Evolutionary conservation across 441 rosid genomes (phyloP), one percentile per base, ranked within the genome.

Genomic region (Geranium incanum): DNA sequence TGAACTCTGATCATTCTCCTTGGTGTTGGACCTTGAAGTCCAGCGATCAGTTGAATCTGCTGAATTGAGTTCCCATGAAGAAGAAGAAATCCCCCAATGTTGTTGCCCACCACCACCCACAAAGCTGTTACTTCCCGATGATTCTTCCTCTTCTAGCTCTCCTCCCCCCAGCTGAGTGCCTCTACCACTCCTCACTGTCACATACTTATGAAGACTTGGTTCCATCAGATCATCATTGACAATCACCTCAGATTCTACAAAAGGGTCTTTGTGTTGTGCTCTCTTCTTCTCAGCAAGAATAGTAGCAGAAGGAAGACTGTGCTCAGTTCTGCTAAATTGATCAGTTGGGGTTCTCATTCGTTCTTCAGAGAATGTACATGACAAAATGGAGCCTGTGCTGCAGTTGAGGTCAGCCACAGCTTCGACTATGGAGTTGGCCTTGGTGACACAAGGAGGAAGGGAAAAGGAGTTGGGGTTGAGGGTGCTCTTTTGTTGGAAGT

Each of bases 351-450:
- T 21, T 21, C 21, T 21, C 21, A 21, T 21, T 21, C 21, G 21
- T 21, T 21, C 21, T 21, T 21, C 21, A 21, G 21, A 21, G 21
- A 21, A 21, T 21, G 21, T 21, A 21, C 21, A 21, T 21, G 21
- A 21, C 21, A 21, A 21, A 21, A 21, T 78, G 73, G 89, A 79
- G 83, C 78, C 81, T 39, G 90, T 88, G 7, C 85, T 80, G 37
- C 92, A 88, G 79, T 94, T 91, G 48, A 94, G 89, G 75, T 89
- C 97, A 0, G 87, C 96, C 12, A 91, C 98, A 43, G 98, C 97
- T 68, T 91, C 96, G 52, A 89, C 81, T 72, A 91, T 91, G 15
- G 96, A 70, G 15, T 78, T 21, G 72, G 28, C 21, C 21, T 21
- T 21, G 21, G 21, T 21, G 21, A 21, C 21, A 21, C 21, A 21